Percentiles rank a stretch among this genome's conserved stretches.
Evolutionary conservation across 345 rosid genomes (phyloP).

Genomic region (Physaria fendleri): DNA sequence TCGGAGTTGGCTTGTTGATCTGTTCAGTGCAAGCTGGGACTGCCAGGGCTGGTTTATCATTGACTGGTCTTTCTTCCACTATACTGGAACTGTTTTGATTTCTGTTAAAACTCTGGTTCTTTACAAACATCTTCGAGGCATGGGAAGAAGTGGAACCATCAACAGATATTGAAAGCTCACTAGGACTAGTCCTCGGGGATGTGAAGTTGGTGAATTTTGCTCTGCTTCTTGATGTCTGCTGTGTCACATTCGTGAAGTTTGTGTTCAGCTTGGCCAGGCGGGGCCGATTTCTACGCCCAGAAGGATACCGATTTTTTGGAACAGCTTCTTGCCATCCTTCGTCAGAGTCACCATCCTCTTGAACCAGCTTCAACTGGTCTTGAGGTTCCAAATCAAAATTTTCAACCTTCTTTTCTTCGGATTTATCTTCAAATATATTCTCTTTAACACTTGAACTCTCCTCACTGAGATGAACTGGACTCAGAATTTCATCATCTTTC

Average conservation of each 20-base stretch:
- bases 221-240: conserved; percentile 59
- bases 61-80: conserved; percentile 42
- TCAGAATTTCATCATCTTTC: conserved; percentile 52
- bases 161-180: conserved; percentile 39
- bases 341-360: conserved; percentile 60
- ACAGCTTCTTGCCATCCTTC: conserved; percentile 99
- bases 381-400: conserved; percentile 42
- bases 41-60: conserved; percentile 45
- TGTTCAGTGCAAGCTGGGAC: conserved; percentile 50
- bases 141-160: conserved; percentile 40
- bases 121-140: conserved; percentile 47
- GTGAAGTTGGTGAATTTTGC: conserved; percentile 55
- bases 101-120: conserved; percentile 58
- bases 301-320: conserved; percentile 72
- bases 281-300: conserved; percentile 70
- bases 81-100: conserved; percentile 40
- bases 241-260: conserved; percentile 62
- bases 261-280: conserved; percentile 85
- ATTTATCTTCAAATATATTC: conserved; percentile 54
- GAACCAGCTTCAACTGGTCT: conserved; percentile 34
- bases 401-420: conserved; percentile 42
- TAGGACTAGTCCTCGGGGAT: conserved; percentile 49
- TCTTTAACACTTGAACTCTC: conserved; percentile 78
- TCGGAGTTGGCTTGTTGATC: conserved; percentile 48
- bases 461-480: conserved; percentile 37